Evolutionary conservation across 2,329 filamentous ascomycete genomes (phyloP).

Genomic region (Pestalotiopsis sp.): DNA sequence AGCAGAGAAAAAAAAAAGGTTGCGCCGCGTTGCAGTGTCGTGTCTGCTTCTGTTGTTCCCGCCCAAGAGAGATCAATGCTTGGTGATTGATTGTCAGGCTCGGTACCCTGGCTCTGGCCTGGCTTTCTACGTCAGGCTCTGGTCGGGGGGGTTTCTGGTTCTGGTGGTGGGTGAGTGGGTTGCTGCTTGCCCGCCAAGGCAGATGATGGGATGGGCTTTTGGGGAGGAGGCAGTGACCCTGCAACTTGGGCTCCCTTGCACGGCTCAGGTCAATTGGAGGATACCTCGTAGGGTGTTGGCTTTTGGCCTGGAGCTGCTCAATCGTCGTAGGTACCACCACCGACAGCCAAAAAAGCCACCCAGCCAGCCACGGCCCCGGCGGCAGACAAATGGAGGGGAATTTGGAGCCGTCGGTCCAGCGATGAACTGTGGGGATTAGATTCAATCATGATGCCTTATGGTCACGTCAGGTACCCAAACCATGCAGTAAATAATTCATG

Average conservation of each 20-base stretch:
- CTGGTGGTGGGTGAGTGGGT: neutral
- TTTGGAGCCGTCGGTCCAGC: constrained; percentile 6
- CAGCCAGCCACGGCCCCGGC: neutral
- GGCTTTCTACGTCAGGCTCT: neutral
- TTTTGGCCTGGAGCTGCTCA: neutral
- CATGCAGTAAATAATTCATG: no score
- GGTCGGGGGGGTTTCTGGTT: neutral
- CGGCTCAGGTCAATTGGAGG: neutral
- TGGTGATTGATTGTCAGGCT: neutral
- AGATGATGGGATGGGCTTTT: neutral
- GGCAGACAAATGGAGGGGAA: constrained; percentile 6
- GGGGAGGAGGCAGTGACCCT: neutral
- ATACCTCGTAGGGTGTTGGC: neutral
- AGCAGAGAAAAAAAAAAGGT: neutral
- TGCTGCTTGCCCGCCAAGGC: neutral
- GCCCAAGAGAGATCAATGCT: neutral
- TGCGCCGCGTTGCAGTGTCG: neutral
- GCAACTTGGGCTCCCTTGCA: neutral
- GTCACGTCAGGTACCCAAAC: no score
- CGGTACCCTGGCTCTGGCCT: neutral
- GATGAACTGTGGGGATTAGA: neutral
- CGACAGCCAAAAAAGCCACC: neutral
- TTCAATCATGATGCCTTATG: neutral
- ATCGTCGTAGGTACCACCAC: neutral
- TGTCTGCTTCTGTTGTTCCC: neutral